Percentiles rank a stretch among this genome's conserved stretches.
Conservation (phyloP, 192 early-diverging fungal species). For the Coemansia sp. region DNA sequence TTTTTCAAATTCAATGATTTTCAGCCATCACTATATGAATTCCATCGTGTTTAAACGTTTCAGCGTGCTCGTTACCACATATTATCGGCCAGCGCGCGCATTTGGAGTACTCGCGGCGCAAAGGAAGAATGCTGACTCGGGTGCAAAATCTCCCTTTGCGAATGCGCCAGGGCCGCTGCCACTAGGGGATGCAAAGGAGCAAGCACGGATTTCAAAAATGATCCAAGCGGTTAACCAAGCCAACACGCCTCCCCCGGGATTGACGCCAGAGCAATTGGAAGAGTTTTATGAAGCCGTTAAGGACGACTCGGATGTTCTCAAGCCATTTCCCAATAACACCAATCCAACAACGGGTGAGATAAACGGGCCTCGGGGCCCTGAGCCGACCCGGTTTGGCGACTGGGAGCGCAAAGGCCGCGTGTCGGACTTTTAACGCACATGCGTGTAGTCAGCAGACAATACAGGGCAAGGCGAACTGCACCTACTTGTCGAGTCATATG, state of each 20-base stretch:
- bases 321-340: conserved; percentile 61
- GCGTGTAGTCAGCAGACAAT: background rate
- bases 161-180: conserved; percentile 61
- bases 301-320: conserved; percentile 50
- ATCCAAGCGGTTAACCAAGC: conserved; percentile 50
- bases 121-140: background rate
- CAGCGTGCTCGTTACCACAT: background rate
- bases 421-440: conserved; percentile 60
- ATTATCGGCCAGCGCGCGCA: background rate
- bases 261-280: conserved; percentile 45
- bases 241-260: conserved; percentile 37
- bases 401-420: conserved; percentile 81
- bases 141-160: conserved; percentile 27
- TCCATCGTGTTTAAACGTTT: background rate
- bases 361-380: conserved; percentile 73
- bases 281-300: conserved; percentile 43
- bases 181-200: conserved; percentile 61
- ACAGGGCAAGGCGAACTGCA: background rate
- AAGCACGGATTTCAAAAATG: conserved; percentile 61
- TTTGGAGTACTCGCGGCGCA: background rate
- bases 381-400: conserved; percentile 80
- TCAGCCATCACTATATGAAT: background rate
- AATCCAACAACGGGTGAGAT: conserved; percentile 73
- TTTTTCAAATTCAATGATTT: background rate
- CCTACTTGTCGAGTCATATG: background rate